These are phyloP conservation scores for Solanum tacnaense DNA, from an alignment of 257 asterid genomes.

Conservation along the genomic window DNA sequence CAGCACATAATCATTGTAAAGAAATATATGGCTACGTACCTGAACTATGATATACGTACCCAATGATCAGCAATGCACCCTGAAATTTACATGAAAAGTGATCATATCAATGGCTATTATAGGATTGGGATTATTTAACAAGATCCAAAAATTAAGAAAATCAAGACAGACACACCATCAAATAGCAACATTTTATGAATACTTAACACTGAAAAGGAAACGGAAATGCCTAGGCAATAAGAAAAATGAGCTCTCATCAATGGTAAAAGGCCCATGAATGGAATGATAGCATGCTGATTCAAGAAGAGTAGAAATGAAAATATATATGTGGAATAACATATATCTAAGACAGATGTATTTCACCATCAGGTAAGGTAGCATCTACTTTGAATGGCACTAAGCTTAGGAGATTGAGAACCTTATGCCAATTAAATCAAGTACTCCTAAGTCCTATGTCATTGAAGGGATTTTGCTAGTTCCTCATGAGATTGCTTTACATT, in stretches of 20 bases:
- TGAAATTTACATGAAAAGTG: constrained; percentile 22
- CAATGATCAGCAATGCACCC: constrained; percentile 82
- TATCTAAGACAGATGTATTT: not conserved
- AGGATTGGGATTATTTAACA: not conserved
- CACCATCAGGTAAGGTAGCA: not conserved
- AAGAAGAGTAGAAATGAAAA: not conserved
- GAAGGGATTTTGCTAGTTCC: not conserved
- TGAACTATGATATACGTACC: constrained; percentile 64
- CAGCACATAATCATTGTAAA: not conserved
- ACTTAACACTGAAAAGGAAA: not conserved
- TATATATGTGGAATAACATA: not conserved
- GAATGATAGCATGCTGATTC: not conserved
- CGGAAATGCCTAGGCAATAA: not conserved
- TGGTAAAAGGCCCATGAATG: not conserved
- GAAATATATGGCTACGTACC: constrained; percentile 27
- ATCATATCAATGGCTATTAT: not conserved
- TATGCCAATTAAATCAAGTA: not conserved
- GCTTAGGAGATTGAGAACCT: not conserved
- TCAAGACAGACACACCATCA: not conserved
- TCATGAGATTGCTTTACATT: not conserved
- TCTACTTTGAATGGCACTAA: not conserved
- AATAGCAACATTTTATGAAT: not conserved
- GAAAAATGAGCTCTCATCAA: not conserved
- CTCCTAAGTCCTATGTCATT: not conserved
- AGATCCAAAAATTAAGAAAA: not conserved